phyloP scores from a whole-genome alignment of 2,329 filamentous ascomycete species.

The Alternaria ventricosa region DNA sequence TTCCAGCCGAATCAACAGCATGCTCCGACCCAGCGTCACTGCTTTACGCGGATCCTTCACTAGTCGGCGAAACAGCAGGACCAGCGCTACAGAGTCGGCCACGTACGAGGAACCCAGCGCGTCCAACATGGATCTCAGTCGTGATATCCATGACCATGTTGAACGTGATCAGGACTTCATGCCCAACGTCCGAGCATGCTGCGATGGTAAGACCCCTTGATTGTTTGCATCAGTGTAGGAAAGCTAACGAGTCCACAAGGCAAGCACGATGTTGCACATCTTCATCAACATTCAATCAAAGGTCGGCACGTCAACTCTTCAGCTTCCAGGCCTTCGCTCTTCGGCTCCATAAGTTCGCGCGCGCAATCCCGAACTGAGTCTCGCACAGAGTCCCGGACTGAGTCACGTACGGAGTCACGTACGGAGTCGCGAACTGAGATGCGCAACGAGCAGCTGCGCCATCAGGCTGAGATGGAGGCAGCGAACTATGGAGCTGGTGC shows the following conservation, averaged over 20 bases:
- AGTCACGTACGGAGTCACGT: constrained; percentile 34
- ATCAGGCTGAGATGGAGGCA: constrained; percentile 35
- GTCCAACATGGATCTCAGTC: constrained; percentile 75
- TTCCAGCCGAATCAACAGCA: constrained; percentile 53
- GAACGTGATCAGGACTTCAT: constrained; percentile 78
- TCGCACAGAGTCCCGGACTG: constrained; percentile 22
- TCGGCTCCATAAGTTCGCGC: constrained; percentile 43
- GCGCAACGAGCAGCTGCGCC: constrained; percentile 31
- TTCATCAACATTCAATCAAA: constrained; percentile 45
- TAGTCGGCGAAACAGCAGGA: constrained; percentile 52
- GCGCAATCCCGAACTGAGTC: constrained; percentile 39
- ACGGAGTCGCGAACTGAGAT: constrained; percentile 28
- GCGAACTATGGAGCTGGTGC: constrained; percentile 36
- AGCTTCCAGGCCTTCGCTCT: constrained; percentile 37
- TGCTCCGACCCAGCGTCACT: constrained; percentile 51
- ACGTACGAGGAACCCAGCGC: constrained; percentile 67
- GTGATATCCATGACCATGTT: constrained; percentile 77
- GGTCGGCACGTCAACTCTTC: constrained; percentile 36
- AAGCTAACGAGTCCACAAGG: constrained; percentile 37
- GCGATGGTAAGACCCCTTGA: constrained; percentile 75
- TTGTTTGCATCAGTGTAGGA: constrained; percentile 7
- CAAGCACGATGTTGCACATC: constrained; percentile 59
- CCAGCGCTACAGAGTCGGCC: constrained; percentile 40
- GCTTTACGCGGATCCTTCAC: constrained; percentile 58
- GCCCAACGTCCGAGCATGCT: constrained; percentile 96